Conservation (phyloP, 2,329 filamentous ascomycete genomes). For the Neofusicoccum sp. region DNA sequence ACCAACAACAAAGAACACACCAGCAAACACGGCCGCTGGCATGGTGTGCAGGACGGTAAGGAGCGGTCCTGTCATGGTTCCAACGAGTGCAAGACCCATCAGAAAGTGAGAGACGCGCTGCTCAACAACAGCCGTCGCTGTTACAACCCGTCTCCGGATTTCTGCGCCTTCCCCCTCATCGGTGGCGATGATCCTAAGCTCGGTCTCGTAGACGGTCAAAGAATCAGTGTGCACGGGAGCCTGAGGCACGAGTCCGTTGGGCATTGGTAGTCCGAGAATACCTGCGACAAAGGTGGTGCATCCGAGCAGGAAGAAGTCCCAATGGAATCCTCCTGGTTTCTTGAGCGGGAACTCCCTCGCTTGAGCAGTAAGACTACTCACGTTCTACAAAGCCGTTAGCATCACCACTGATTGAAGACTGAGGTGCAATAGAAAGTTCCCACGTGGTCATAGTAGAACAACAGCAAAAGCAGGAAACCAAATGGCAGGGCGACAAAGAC, state of each 20-base stretch:
- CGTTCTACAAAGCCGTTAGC: constrained; percentile 34
- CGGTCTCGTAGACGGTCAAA: constrained; percentile 40
- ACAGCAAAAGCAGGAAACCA: constrained; percentile 52
- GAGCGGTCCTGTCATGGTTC: constrained; percentile 55
- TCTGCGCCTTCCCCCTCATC: constrained; percentile 40
- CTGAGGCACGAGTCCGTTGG: constrained; percentile 56
- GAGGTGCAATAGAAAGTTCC: neutral
- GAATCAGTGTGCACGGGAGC: constrained; percentile 58
- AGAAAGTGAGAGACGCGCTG: constrained; percentile 54
- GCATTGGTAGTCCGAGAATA: constrained; percentile 52
- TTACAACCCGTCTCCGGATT: constrained; percentile 44
- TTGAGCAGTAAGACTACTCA: constrained; percentile 44
- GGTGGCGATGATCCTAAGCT: constrained; percentile 36
- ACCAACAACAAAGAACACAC: constrained; percentile 58
- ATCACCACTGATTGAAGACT: neutral
- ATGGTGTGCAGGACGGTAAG: constrained; percentile 52
- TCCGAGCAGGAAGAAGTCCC: constrained; percentile 58
- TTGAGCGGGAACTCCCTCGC: constrained; percentile 53
- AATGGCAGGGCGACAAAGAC: constrained; percentile 55
- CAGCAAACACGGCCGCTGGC: constrained; percentile 51
- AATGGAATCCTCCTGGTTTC: constrained; percentile 57
- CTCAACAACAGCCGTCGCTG: constrained; percentile 50
- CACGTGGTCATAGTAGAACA: constrained; percentile 59
- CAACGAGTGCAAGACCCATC: constrained; percentile 54
- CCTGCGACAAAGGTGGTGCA: constrained; percentile 53